These are phyloP conservation scores for Metschnikowia orientalis DNA, from an alignment of 805 yeast species.

Conservation along the genomic window DNA sequence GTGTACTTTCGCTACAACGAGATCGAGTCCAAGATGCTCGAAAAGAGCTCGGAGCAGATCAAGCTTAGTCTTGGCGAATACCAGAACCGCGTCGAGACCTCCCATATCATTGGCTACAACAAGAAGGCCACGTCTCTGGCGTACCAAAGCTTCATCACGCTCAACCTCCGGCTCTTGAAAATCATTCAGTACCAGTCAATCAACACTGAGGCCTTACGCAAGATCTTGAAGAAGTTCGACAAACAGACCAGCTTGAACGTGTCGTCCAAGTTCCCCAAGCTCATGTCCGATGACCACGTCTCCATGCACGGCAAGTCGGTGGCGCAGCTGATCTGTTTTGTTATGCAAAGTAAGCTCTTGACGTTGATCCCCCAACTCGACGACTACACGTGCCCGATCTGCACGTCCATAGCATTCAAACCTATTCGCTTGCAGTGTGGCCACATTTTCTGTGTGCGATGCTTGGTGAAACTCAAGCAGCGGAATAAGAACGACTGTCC, in stretches of 20 bases:
- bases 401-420: conserved; percentile 65
- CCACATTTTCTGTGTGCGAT: conserved; percentile 69
- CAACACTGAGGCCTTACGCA: conserved; percentile 59
- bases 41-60: conserved; percentile 44
- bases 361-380: conserved; percentile 67
- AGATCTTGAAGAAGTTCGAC: conserved; percentile 72
- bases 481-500: conserved; percentile 61
- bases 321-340: conserved; percentile 50
- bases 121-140: conserved; percentile 42
- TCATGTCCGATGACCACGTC: conserved; percentile 38
- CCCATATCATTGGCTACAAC: conserved; percentile 40
- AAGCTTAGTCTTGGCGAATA: conserved; percentile 41
- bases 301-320: conserved; percentile 46
- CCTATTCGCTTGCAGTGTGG: conserved; percentile 63
- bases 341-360: conserved; percentile 52
- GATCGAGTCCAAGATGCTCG: conserved; percentile 35
- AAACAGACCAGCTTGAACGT: conserved; percentile 60
- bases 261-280: conserved; percentile 42
- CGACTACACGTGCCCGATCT: conserved; percentile 72
- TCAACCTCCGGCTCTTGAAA: conserved; percentile 54
- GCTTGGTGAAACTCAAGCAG: conserved; percentile 64
- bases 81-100: conserved; percentile 34
- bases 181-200: conserved; percentile 57
- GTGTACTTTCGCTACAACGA: conserved; percentile 57
- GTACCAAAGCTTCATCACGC: conserved; percentile 45